These are phyloP conservation scores for Claviceps sp. DNA, from an alignment of 2,329 filamentous ascomycete species.

Conservation along the genomic window DNA sequence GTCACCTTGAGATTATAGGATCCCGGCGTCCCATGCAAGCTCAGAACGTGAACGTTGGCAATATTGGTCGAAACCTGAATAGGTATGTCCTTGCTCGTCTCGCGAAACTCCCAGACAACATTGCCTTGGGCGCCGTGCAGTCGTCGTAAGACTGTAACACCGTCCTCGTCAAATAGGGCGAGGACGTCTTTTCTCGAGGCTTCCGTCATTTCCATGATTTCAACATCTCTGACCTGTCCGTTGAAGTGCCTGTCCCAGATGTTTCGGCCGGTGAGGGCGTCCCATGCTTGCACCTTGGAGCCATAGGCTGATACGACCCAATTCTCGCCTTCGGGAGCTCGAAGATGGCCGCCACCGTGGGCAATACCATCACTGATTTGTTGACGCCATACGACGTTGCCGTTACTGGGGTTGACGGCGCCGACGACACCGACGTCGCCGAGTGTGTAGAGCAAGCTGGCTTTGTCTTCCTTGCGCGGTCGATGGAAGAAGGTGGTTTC, in stretches of 20 bases:
- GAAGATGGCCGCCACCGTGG: constrained; percentile 39
- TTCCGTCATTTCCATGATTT: constrained; percentile 61
- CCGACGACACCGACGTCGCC: constrained; percentile 75
- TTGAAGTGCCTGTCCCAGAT: constrained; percentile 56
- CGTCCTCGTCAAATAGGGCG: constrained; percentile 49
- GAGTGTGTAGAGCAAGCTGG: constrained; percentile 80
- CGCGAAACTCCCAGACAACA: constrained; percentile 66
- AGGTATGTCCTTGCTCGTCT: constrained; percentile 54
- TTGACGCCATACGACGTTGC: constrained; percentile 78
- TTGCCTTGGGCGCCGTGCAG: constrained; percentile 60
- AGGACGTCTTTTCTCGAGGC: constrained; percentile 55
- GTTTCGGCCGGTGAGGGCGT: constrained; percentile 66
- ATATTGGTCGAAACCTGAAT: constrained; percentile 62
- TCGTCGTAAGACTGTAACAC: constrained; percentile 48
- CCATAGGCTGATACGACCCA: constrained; percentile 64
- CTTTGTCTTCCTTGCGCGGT: constrained; percentile 67
- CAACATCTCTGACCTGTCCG: constrained; percentile 53
- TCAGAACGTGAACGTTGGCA: constrained; percentile 62
- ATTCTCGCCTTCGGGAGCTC: constrained; percentile 66
- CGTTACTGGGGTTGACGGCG: constrained; percentile 79
- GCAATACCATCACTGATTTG: constrained; percentile 42
- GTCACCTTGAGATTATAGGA: constrained; percentile 68
- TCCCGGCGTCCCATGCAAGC: constrained; percentile 54
- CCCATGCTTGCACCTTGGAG: constrained; percentile 63
- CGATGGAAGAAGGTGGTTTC: constrained; percentile 91